Conservation (phyloP, 2,329 filamentous ascomycete species). For the Didymella pomorum region DNA sequence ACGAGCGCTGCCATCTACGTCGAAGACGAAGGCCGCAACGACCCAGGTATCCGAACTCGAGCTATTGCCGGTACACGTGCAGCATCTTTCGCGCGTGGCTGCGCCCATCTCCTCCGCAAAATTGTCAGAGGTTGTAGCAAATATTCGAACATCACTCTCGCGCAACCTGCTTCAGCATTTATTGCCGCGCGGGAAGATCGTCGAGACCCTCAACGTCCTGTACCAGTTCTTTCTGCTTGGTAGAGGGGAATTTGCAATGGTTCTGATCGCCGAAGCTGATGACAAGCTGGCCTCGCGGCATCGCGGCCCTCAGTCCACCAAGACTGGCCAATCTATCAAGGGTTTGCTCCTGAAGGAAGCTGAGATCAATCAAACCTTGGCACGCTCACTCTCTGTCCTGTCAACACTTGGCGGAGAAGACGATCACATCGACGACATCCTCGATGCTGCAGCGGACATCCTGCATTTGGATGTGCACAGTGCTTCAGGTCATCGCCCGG, state of each 20-base stretch:
- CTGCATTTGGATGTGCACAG: slow-evolving; percentile 72
- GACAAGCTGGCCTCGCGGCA: slow-evolving; percentile 78
- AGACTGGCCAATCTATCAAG: slow-evolving; percentile 61
- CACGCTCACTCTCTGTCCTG: slow-evolving; percentile 80
- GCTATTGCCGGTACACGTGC: slow-evolving; percentile 73
- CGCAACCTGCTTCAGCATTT: slow-evolving; percentile 83
- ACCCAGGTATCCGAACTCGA: slow-evolving; percentile 59
- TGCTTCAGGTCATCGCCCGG: slow-evolving; percentile 43
- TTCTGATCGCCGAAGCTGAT: slow-evolving; percentile 85
- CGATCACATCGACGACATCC: slow-evolving; percentile 73
- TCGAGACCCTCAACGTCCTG: slow-evolving; percentile 78
- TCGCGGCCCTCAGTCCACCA: slow-evolving; percentile 54
- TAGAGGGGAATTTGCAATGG: slow-evolving; percentile 89
- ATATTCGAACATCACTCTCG: slow-evolving; percentile 82
- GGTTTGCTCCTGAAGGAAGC: slow-evolving; percentile 82
- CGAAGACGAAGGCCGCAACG: slow-evolving; percentile 37
- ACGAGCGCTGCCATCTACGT: slow-evolving; percentile 53
- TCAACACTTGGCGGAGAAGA: slow-evolving; percentile 81
- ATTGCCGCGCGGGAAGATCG: slow-evolving; percentile 77
- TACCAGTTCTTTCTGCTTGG: slow-evolving; percentile 88
- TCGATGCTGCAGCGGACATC: slow-evolving; percentile 83
- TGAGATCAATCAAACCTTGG: slow-evolving; percentile 79
- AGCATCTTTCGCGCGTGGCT: slow-evolving; percentile 70
- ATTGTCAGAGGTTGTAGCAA: slow-evolving; percentile 75
- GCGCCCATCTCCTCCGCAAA: slow-evolving; percentile 77